Percentiles rank a stretch among this genome's conserved stretches.
phyloP scores from a whole-genome alignment of 2,329 filamentous ascomycete genomes.

The Ophiostoma piceae region DNA sequence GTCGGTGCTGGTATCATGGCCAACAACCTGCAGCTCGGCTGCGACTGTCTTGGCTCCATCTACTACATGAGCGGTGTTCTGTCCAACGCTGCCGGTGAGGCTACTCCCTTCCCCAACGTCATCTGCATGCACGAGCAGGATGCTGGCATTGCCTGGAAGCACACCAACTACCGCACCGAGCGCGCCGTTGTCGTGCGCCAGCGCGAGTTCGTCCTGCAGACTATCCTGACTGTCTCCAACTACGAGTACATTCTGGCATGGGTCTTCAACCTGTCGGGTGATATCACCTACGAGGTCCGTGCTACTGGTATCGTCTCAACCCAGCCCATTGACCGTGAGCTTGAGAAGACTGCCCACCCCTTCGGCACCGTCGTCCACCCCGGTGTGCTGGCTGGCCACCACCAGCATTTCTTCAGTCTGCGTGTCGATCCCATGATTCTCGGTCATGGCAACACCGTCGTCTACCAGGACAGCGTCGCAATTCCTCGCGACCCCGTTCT shows the following conservation, averaged over 20 bases:
- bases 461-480: conserved; percentile 38
- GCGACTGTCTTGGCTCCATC: conserved; percentile 65
- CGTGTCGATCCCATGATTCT: conserved; percentile 58
- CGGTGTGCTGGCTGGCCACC: conserved; percentile 61
- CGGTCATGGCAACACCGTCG: conserved; percentile 42
- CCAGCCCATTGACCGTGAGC: conserved; percentile 48
- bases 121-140: conserved; percentile 68
- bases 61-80: conserved; percentile 56
- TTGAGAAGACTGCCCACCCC: conserved; percentile 43
- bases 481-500: conserved; percentile 39
- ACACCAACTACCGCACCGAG: conserved; percentile 62
- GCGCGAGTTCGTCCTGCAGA: conserved; percentile 61
- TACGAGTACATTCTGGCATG: conserved; percentile 59
- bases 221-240: conserved; percentile 63
- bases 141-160: conserved; percentile 66
- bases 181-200: conserved; percentile 56
- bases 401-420: conserved; percentile 64
- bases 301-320: conserved; percentile 62
- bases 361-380: conserved; percentile 60
- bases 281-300: conserved; percentile 56
- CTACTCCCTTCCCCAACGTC: conserved; percentile 47
- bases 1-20: conserved; percentile 61
- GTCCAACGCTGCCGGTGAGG: conserved; percentile 46
- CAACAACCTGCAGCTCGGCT: conserved; percentile 64
- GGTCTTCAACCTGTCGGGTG: conserved; percentile 57